Evolutionary conservation across 1,139 yeast genomes (phyloP).

Genomic region (Geotrichum citri-aurantii): DNA sequence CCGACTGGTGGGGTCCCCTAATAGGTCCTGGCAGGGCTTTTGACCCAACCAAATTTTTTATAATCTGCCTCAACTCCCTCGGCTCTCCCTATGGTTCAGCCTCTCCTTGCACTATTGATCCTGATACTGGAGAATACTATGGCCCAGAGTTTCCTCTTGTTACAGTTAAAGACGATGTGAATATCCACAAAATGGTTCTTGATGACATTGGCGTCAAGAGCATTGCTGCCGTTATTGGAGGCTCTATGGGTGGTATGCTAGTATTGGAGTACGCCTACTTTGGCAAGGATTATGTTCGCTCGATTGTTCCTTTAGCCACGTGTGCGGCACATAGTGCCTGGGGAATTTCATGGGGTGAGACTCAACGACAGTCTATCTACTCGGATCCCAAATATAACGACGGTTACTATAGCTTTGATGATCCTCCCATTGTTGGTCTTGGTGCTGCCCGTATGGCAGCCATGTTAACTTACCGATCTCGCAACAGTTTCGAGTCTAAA

Average conservation of each 20-base stretch:
- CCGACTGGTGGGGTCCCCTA: constrained; percentile 98
- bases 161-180: constrained; percentile 85
- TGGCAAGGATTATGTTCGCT: constrained; percentile 62
- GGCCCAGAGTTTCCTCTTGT: constrained; percentile 95
- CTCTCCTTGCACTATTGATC: constrained; percentile 76
- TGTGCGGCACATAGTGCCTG: constrained; percentile 94
- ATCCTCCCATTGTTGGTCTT: constrained; percentile 78
- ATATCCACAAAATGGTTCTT: constrained; percentile 67
- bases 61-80: constrained; percentile 79
- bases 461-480: constrained; percentile 79
- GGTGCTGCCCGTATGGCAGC: constrained; percentile 99
- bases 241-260: constrained; percentile 99
- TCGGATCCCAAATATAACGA: constrained; percentile 88
- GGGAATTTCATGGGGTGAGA: constrained; percentile 99
- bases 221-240: constrained; percentile 85
- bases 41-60: constrained; percentile 81
- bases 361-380: constrained; percentile 92
- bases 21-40: constrained; percentile 82
- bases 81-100: constrained; percentile 98
- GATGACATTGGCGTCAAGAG: constrained; percentile 66
- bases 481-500: constrained; percentile 84
- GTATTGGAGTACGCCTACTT: constrained; percentile 80
- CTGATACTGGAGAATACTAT: constrained; percentile 64
- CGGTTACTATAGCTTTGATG: constrained; percentile 73
- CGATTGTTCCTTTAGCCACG: constrained; percentile 82